Conservation (phyloP, 1,284 basidiomycete genomes). For the Cutaneotrichosporon daszewskae region DNA sequence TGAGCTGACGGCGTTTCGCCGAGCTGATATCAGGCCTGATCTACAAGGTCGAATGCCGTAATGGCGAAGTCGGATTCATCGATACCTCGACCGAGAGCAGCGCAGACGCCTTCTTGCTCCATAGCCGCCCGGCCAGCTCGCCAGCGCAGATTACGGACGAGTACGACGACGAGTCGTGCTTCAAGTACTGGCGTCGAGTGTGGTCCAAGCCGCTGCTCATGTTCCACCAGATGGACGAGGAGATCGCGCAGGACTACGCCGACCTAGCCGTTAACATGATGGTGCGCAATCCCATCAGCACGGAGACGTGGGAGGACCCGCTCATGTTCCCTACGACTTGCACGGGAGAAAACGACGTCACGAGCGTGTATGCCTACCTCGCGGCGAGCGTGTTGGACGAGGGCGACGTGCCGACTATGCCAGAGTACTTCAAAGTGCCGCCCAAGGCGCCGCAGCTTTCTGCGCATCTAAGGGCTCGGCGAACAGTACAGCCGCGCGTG, state of each 20-base stretch:
- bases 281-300: conserved; percentile 11
- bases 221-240: no score
- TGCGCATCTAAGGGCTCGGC: background rate
- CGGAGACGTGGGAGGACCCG: conserved; percentile 18
- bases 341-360: background rate
- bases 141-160: no score
- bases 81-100: background rate
- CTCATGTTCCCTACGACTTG: conserved; percentile 8
- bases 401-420: background rate
- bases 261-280: no score
- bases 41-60: background rate
- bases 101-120: no score
- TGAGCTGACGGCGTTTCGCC: background rate
- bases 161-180: no score
- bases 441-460: background rate
- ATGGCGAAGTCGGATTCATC: background rate
- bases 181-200: no score
- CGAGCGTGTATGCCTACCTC: background rate
- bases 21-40: conserved; percentile 2
- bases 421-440: no score
- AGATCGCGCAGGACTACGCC: no score
- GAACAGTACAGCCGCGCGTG: background rate
- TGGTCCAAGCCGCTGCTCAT: no score
- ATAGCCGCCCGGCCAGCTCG: no score
- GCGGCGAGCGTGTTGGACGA: background rate